Evolutionary conservation across 2,329 filamentous ascomycete genomes (phyloP).

Genomic region (Aspergillus fructus): DNA sequence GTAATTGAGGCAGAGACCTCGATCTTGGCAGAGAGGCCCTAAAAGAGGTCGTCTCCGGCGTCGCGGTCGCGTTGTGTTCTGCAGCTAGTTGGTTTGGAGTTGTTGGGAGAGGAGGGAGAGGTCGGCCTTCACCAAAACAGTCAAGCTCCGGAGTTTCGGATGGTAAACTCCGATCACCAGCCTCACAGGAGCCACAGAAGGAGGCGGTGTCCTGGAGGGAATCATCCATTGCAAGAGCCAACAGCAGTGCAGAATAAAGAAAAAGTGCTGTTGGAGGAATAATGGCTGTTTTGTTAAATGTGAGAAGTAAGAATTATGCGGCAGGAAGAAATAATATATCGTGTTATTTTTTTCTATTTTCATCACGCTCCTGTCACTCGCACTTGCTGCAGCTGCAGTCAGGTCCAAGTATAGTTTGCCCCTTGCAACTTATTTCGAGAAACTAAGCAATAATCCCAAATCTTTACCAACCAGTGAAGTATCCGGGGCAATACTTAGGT

Average conservation of each 20-base stretch:
- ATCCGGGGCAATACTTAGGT: neutral
- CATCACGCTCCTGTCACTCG: conserved; percentile 15
- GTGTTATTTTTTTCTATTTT: conserved; percentile 9
- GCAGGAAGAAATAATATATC: conserved; percentile 1
- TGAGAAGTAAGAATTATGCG: conserved; percentile 1
- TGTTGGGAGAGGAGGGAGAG: conserved; percentile 1
- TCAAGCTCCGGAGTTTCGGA: conserved; percentile 25
- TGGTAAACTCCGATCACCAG: conserved; percentile 16
- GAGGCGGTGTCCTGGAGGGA: conserved; percentile 9
- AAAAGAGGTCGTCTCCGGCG: neutral
- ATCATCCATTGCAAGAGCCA: conserved; percentile 10
- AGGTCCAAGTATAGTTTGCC: conserved; percentile 14
- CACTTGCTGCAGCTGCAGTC: conserved; percentile 17
- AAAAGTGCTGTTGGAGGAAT: neutral
- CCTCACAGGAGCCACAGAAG: conserved; percentile 11
- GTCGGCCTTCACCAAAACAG: conserved; percentile 17
- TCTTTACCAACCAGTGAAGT: neutral
- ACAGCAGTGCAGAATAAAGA: neutral
- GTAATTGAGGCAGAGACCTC: conserved; percentile 3
- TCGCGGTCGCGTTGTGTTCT: neutral
- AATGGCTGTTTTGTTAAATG: neutral
- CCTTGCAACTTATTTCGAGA: conserved; percentile 20
- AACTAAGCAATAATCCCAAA: conserved; percentile 12
- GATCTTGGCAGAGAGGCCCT: neutral
- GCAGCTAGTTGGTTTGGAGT: neutral